Base-by-base conservation (phyloP, 139 green algal species). In the Picochlorum costavermella region DNA sequence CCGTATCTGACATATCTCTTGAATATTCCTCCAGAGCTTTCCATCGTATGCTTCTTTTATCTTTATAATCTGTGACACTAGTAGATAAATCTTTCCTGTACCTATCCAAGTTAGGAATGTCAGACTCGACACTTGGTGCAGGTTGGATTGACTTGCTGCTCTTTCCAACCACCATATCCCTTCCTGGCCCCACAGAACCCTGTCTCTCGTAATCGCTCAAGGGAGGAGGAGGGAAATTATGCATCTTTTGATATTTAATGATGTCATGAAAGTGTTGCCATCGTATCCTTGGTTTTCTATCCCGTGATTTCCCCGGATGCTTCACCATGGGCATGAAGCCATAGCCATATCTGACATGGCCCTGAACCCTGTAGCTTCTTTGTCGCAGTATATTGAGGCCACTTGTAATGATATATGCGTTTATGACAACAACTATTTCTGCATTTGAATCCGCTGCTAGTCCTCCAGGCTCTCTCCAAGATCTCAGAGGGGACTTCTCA, bases 371-470 rank as follows among this genome's bases (percentile, higher is more conserved):
- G 61, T 79, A 84, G 26, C 77, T 75, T 37, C 76, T 69, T 61
- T 81, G 72, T 10, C 79, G 70, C 69, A 85, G 64, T 25, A 64
- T 50, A 51, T 85, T 84, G 26, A 74, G 49, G 30, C 40, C 37
- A n/a, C 40, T 74, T 12, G 33, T 60, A 50, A 77, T 73, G 55
- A 77, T 65, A 69, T 83, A 85, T n/a, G 51, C 67, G 23, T 83
- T 74, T 30, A 80, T 75, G 31, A 81, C 70, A 12, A 87, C 78
- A 37, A 81, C 77, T 36, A 89, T 75, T 64, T 76, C 70, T 1
- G 80, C 66, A 55, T 84, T 72, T 3, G 68, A 71, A 49, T 88
- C 82, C 17, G 37, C 56, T 40, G 71, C 67, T 30, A 82, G 10
- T 25, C 66, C 65, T 6, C 48, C 45, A 3, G 67, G 61, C 29